A percentile compares a stretch with the other conserved stretches of the same genome.
phyloP scores from a whole-genome alignment of 2,329 filamentous ascomycete species.

The Karstenula rhodostoma region DNA sequence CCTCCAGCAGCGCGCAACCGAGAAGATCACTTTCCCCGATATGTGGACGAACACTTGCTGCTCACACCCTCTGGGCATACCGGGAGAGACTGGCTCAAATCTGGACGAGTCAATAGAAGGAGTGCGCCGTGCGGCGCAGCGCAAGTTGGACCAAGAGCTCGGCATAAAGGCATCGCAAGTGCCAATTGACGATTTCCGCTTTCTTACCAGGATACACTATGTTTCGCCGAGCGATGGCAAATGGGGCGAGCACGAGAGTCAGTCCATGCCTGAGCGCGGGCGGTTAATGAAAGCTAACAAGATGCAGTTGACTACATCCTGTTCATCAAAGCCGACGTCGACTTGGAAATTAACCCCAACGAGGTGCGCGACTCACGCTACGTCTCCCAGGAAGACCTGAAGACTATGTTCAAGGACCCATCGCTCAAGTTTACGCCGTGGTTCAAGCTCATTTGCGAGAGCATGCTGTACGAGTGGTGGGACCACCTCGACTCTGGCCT shows the following conservation, averaged over 20 bases:
- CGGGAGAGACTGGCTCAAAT: conserved; percentile 86
- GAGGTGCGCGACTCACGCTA: conserved; percentile 88
- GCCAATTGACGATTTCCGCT: conserved; percentile 88
- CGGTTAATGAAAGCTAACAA: conserved; percentile 29
- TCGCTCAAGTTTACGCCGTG: conserved; percentile 90
- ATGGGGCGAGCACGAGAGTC: conserved; percentile 99
- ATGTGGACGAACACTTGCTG: conserved; percentile 99
- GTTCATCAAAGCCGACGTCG: conserved; percentile 89
- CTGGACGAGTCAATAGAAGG: conserved; percentile 82
- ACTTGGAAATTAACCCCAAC: conserved; percentile 82
- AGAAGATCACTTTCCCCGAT: conserved; percentile 99
- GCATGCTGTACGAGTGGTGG: conserved; percentile 99
- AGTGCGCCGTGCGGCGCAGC: conserved; percentile 88
- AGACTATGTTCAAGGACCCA: conserved; percentile 83
- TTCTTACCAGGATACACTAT: conserved; percentile 97
- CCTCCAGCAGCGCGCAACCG: conserved; percentile 90
- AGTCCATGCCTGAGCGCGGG: conserved; percentile 47
- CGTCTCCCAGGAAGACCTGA: conserved; percentile 82
- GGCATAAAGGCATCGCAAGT: conserved; percentile 91
- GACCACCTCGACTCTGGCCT: conserved; percentile 80
- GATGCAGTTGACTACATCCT: conserved; percentile 91
- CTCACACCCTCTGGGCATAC: conserved; percentile 92
- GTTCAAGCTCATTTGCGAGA: conserved; percentile 99
- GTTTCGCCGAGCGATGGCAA: conserved; percentile 95
- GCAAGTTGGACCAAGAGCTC: conserved; percentile 93